Percentiles rank a stretch among this genome's conserved stretches.
Evolutionary conservation across 257 asterid genomes (phyloP).

Genomic region (Primulina tabacum): DNA sequence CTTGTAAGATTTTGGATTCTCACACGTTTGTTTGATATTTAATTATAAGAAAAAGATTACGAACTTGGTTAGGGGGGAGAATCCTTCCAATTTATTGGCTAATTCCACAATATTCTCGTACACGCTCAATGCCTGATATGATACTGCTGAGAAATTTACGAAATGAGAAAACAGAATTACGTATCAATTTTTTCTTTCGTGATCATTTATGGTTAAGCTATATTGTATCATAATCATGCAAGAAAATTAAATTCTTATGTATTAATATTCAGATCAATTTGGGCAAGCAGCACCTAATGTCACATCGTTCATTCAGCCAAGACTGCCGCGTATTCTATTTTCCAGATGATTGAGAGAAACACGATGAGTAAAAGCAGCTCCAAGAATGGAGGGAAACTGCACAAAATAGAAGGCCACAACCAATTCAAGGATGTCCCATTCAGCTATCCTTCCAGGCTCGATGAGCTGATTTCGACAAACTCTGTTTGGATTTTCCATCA

Average conservation of each 20-base stretch:
- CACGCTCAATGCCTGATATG: no score
- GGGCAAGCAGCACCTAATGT: conserved; percentile 99
- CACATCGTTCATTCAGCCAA: conserved; percentile 81
- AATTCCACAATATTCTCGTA: no score
- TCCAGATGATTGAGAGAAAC: conserved; percentile 83
- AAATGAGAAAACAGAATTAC: no score
- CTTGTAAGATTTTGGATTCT: conserved; percentile 53
- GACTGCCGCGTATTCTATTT: conserved; percentile 85
- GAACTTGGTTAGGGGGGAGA: no score
- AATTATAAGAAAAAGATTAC: no score
- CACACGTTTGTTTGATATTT: no score
- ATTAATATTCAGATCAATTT: conserved; percentile 54
- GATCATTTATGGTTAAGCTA: no score
- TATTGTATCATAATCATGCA: no score
- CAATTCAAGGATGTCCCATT: conserved; percentile 68
- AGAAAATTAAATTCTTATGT: not conserved
- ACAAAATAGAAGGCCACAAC: conserved; percentile 74
- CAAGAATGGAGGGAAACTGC: conserved; percentile 42
- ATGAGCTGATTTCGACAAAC: conserved; percentile 59
- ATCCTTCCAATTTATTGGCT: no score
- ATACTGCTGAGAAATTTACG: no score
- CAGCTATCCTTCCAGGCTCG: conserved; percentile 88
- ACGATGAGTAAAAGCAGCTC: conserved; percentile 47
- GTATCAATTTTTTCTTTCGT: no score
- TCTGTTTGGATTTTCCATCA: conserved; percentile 70